A percentile compares a stretch with the other conserved stretches of the same genome.
phyloP scores from a whole-genome alignment of 345 rosid species.

The Salix dunnii region DNA sequence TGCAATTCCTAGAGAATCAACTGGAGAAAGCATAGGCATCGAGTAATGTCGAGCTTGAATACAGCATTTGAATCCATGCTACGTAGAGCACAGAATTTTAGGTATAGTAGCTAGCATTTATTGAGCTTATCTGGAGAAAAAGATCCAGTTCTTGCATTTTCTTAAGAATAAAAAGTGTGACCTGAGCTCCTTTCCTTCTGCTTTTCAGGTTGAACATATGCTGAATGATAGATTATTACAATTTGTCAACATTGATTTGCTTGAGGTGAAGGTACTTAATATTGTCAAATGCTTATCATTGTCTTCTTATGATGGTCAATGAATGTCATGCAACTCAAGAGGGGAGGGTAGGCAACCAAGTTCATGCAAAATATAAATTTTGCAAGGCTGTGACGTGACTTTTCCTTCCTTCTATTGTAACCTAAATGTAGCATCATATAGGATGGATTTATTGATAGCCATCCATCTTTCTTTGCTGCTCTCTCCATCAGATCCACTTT shows the following conservation, averaged over 20 bases:
- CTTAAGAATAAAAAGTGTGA: not conserved
- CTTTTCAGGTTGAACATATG: slow-evolving; percentile 84
- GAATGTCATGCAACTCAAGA: not conserved
- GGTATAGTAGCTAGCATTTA: not conserved
- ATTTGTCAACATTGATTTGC: slow-evolving; percentile 81
- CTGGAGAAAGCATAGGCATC: not conserved
- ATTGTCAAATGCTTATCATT: not conserved
- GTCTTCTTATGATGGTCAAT: not conserved
- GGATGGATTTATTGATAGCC: not conserved
- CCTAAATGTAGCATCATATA: not conserved
- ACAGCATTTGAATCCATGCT: not conserved
- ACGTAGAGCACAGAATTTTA: not conserved
- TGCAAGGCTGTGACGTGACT: not conserved
- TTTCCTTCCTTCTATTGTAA: not conserved
- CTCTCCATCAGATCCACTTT: not conserved
- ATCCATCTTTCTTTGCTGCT: not conserved
- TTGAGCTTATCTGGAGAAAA: not conserved
- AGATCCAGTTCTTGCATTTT: not conserved
- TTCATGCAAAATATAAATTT: not conserved
- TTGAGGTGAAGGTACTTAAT: slow-evolving; percentile 78
- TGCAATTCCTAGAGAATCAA: not conserved
- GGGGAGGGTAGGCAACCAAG: not conserved
- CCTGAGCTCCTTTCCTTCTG: not conserved
- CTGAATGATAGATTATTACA: slow-evolving; percentile 90
- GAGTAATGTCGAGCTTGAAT: not conserved